Percentiles rank a stretch among this genome's conserved stretches.
Evolutionary conservation across 805 yeast genomes (phyloP).

Genomic region (Torulaspora quercuum): DNA sequence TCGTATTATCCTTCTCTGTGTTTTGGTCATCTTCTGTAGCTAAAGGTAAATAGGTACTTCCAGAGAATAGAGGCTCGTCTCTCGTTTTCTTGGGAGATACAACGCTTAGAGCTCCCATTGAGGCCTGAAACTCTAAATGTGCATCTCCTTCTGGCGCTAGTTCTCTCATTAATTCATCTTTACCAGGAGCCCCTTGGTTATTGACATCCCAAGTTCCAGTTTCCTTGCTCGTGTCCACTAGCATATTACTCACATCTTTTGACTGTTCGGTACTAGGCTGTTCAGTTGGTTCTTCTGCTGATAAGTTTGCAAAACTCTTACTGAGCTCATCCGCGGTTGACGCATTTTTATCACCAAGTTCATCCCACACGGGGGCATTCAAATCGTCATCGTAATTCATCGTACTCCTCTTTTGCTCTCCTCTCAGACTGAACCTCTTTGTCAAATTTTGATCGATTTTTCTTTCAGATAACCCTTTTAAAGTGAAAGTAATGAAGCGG

Average conservation of each 20-base stretch:
- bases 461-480: slow-evolving; percentile 4
- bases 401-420: neutral
- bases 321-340: slow-evolving; percentile 17
- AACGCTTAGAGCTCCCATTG: slow-evolving; percentile 19
- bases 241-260: slow-evolving; percentile 8
- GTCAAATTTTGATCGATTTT: neutral
- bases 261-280: neutral
- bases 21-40: slow-evolving; percentile 14
- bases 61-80: slow-evolving; percentile 38
- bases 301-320: slow-evolving; percentile 19
- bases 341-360: slow-evolving; percentile 17
- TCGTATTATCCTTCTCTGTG: slow-evolving; percentile 15
- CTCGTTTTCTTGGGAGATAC: slow-evolving; percentile 24
- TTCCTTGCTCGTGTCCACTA: neutral
- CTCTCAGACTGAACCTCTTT: neutral
- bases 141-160: slow-evolving; percentile 36
- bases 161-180: slow-evolving; percentile 23
- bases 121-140: slow-evolving; percentile 43
- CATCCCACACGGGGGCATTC: slow-evolving; percentile 38
- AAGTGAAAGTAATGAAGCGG: too few species aligned
- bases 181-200: slow-evolving; percentile 30
- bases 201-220: slow-evolving; percentile 4
- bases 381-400: slow-evolving; percentile 34
- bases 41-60: slow-evolving; percentile 24
- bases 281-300: slow-evolving; percentile 10